Percentiles rank a stretch among this genome's conserved stretches.
phyloP scores from a whole-genome alignment of 306 rosid genomes.

The Quercus engelmannii region DNA sequence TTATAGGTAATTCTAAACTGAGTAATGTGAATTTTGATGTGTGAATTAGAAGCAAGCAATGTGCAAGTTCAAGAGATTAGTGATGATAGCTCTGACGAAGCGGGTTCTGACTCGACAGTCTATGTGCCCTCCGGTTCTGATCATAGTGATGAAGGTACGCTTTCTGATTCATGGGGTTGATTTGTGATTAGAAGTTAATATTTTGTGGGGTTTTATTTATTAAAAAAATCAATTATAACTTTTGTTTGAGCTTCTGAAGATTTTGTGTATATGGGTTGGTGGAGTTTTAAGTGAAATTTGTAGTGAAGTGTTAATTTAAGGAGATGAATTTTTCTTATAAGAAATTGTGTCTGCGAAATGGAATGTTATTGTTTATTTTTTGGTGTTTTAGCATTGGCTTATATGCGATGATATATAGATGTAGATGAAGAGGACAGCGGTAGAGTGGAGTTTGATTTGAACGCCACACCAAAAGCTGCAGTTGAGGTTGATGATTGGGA shows the following conservation, averaged over 20 bases:
- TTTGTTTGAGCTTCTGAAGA: neutral
- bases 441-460: slow-evolving; percentile 10
- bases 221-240: neutral
- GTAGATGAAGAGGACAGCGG: slow-evolving; percentile 24
- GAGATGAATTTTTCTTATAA: neutral
- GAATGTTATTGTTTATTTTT: neutral
- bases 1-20: no score
- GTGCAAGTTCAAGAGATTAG: neutral
- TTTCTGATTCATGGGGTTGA: neutral
- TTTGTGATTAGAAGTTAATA: neutral
- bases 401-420: neutral
- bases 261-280: neutral
- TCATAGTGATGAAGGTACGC: slow-evolving; percentile 12
- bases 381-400: neutral
- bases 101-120: neutral
- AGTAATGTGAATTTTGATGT: neutral
- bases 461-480: slow-evolving; percentile 15
- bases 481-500: slow-evolving; percentile 17
- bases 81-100: slow-evolving; percentile 2
- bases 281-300: neutral
- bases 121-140: slow-evolving; percentile 16
- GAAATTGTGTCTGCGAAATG: neutral
- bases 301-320: neutral
- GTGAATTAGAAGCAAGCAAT: neutral
- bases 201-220: neutral